phyloP scores from a whole-genome alignment of 441 rosid species.

The Eruca vesicaria region DNA sequence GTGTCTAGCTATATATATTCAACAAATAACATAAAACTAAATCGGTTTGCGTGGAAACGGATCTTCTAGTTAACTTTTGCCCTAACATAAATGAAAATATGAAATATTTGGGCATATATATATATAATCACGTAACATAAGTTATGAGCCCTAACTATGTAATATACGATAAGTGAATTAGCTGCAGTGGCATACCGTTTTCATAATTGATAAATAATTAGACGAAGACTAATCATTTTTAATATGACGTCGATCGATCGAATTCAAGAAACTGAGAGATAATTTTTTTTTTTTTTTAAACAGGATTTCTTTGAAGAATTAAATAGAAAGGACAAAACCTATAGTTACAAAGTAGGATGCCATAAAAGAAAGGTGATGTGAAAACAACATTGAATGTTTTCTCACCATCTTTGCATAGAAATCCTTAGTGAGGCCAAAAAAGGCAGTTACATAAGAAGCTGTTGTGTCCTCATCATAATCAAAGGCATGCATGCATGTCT shows the following conservation, averaged over 20 bases:
- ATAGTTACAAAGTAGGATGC: not conserved
- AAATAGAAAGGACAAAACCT: not conserved
- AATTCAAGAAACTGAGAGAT: not conserved
- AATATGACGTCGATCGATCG: not conserved
- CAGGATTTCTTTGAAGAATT: not conserved
- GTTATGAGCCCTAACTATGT: not conserved
- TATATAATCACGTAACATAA: no score
- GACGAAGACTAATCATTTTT: not conserved
- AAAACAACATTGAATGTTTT: not conserved
- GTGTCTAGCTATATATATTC: no score
- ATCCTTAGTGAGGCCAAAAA: conserved; percentile 1
- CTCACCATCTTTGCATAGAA: not conserved
- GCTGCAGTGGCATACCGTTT: not conserved
- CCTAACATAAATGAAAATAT: no score
- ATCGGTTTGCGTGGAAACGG: no score
- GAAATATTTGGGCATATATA: no score
- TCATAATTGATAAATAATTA: not conserved
- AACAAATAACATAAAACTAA: no score
- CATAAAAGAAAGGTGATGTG: not conserved
- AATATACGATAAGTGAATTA: not conserved
- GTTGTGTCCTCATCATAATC: conserved; percentile 33
- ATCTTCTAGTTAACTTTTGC: no score
- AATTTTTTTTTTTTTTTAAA: not conserved
- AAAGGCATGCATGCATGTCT: conserved; percentile 34
- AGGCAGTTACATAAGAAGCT: conserved; percentile 28